phyloP scores from a whole-genome alignment of 2,329 filamentous ascomycete species.

The Microdochium paspali region DNA sequence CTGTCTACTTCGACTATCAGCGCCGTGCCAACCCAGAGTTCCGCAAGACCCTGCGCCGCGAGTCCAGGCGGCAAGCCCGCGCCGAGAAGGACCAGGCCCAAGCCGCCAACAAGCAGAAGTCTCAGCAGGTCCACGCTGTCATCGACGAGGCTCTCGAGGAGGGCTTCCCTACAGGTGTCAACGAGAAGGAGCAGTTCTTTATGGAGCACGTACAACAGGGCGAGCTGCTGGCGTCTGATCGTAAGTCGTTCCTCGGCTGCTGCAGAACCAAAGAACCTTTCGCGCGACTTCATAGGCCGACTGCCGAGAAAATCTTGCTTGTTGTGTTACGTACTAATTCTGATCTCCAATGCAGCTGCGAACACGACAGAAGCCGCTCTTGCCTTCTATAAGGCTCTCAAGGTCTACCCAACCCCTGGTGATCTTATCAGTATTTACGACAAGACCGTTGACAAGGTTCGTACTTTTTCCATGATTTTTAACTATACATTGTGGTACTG shows the following conservation, averaged over 20 bases:
- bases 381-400: constrained; percentile 96
- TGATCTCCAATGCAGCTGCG: constrained; percentile 36
- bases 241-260: constrained; percentile 38
- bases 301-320: no score
- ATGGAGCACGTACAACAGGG: constrained; percentile 90
- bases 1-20: constrained; percentile 59
- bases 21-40: constrained; percentile 56
- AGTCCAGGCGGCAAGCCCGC: constrained; percentile 64
- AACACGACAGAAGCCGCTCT: constrained; percentile 75
- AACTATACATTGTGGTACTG: background rate
- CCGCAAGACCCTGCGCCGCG: constrained; percentile 60
- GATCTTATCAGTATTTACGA: constrained; percentile 97
- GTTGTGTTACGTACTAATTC: constrained; percentile 6
- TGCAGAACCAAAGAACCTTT: background rate
- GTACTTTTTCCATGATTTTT: constrained; percentile 5
- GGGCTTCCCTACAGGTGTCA: constrained; percentile 81
- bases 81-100: constrained; percentile 65
- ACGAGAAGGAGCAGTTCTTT: constrained; percentile 94
- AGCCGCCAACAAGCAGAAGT: constrained; percentile 54
- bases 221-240: constrained; percentile 73
- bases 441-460: constrained; percentile 92
- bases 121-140: constrained; percentile 62
- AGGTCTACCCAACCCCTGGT: constrained; percentile 90
- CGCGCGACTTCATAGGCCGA: background rate
- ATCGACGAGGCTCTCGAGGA: constrained; percentile 81